phyloP scores from a whole-genome alignment of 2,329 filamentous ascomycete species.

The Aspergillus brasiliensis region DNA sequence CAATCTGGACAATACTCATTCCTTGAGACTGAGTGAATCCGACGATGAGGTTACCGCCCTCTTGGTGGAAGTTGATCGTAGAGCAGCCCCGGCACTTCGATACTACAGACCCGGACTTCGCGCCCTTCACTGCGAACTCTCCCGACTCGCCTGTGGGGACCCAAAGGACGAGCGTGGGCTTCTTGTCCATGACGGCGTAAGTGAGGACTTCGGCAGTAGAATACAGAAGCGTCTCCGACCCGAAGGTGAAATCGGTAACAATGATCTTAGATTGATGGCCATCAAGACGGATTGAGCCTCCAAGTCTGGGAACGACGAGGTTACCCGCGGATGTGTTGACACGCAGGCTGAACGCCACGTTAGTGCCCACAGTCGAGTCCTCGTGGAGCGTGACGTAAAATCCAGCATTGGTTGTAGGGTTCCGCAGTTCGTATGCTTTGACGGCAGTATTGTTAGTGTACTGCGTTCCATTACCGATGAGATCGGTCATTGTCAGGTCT shows the following conservation, averaged over 20 bases:
- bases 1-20: constrained; percentile 50
- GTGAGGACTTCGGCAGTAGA: constrained; percentile 60
- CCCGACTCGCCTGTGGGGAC: constrained; percentile 57
- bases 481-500: constrained; percentile 59
- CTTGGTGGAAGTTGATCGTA: constrained; percentile 46
- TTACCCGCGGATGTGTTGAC: constrained; percentile 59
- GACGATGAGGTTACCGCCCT: constrained; percentile 45
- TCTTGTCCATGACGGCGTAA: constrained; percentile 52
- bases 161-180: constrained; percentile 55
- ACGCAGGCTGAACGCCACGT: constrained; percentile 57
- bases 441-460: constrained; percentile 58
- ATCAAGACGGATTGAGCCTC: constrained; percentile 54
- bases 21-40: constrained; percentile 55
- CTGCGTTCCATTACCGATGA: constrained; percentile 50
- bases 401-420: constrained; percentile 57
- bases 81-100: constrained; percentile 45
- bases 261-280: constrained; percentile 65
- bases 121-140: constrained; percentile 54
- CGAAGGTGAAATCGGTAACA: constrained; percentile 61
- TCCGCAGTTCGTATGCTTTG: constrained; percentile 59
- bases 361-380: constrained; percentile 54
- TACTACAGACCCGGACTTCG: constrained; percentile 39
- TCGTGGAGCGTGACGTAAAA: constrained; percentile 64
- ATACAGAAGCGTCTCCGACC: constrained; percentile 55
- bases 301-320: constrained; percentile 57